Evolutionary conservation across 2,329 filamentous ascomycete genomes (phyloP).

Genomic region (Orbilia oligospora): DNA sequence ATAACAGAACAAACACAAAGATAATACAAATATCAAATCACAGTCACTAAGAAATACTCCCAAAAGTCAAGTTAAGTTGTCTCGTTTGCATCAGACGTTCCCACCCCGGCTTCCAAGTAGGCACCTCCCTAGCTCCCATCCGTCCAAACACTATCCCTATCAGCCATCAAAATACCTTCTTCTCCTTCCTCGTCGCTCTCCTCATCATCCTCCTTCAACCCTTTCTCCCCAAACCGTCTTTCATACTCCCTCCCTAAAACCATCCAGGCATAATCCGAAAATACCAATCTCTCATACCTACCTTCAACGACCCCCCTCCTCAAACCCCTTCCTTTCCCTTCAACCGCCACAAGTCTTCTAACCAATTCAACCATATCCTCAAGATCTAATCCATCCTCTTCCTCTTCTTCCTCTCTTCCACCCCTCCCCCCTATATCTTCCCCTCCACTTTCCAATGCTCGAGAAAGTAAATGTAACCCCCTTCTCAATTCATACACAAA

Average conservation of each 20-base stretch:
- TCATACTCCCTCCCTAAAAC: conserved; percentile 54
- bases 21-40: background rate
- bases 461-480: conserved; percentile 68
- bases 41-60: background rate
- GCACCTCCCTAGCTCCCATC: conserved; percentile 38
- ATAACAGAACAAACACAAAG: background rate
- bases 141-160: conserved; percentile 36
- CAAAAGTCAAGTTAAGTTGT: background rate
- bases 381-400: conserved; percentile 32
- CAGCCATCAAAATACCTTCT: background rate
- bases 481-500: conserved; percentile 77
- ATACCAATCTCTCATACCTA: conserved; percentile 50
- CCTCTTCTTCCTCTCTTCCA: conserved; percentile 16
- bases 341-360: conserved; percentile 54
- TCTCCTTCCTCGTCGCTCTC: conserved; percentile 32
- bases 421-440: conserved; percentile 17
- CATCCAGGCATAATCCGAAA: conserved; percentile 58
- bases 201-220: conserved; percentile 45
- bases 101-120: background rate
- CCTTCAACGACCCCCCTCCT: conserved; percentile 43
- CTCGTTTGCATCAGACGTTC: conserved; percentile 7
- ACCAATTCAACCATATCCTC: conserved; percentile 58
- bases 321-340: conserved; percentile 50
- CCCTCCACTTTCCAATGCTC: conserved; percentile 27
- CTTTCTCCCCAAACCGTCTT: conserved; percentile 55